Evolutionary conservation across 2,329 filamentous ascomycete species (phyloP).

Genomic region (Aureobasidium sp.): DNA sequence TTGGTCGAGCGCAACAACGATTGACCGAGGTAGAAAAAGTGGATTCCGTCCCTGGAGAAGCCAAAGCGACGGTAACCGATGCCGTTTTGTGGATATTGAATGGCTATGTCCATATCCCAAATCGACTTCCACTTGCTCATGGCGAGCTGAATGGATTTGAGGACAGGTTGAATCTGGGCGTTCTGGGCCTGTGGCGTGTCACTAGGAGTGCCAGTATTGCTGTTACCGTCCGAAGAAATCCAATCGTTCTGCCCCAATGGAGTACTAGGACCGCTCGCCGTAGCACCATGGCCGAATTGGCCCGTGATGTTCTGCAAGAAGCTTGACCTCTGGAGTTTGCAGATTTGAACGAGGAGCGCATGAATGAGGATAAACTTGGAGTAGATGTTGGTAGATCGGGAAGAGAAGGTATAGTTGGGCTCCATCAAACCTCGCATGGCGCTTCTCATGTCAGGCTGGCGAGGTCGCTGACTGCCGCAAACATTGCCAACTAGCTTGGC

Average conservation of each 20-base stretch:
- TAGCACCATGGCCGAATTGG: neutral
- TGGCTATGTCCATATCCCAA: slow-evolving; percentile 64
- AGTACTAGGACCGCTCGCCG: slow-evolving; percentile 44
- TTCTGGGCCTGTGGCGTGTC: slow-evolving; percentile 40
- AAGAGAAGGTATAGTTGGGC: slow-evolving; percentile 52
- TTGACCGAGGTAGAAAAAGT: slow-evolving; percentile 67
- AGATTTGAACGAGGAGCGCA: slow-evolving; percentile 58
- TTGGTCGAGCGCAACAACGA: slow-evolving; percentile 52
- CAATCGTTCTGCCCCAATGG: slow-evolving; percentile 55
- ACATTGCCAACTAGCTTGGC: slow-evolving; percentile 52
- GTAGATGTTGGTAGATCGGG: slow-evolving; percentile 62
- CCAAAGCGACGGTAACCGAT: slow-evolving; percentile 54
- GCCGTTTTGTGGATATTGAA: slow-evolving; percentile 56
- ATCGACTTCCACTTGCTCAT: slow-evolving; percentile 65
- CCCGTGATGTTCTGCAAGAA: slow-evolving; percentile 20
- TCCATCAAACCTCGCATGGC: slow-evolving; percentile 57
- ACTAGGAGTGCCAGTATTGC: slow-evolving; percentile 27
- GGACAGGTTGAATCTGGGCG: slow-evolving; percentile 42
- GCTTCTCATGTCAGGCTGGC: slow-evolving; percentile 58
- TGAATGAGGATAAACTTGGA: slow-evolving; percentile 71
- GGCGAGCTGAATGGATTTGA: slow-evolving; percentile 43
- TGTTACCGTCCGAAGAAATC: slow-evolving; percentile 39
- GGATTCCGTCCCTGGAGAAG: slow-evolving; percentile 64
- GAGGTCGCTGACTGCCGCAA: slow-evolving; percentile 55
- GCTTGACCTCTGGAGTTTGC: slow-evolving; percentile 41